These are phyloP conservation scores for Kodamaea fungicola DNA, from an alignment of 1,139 yeast species.

Conservation along the genomic window DNA sequence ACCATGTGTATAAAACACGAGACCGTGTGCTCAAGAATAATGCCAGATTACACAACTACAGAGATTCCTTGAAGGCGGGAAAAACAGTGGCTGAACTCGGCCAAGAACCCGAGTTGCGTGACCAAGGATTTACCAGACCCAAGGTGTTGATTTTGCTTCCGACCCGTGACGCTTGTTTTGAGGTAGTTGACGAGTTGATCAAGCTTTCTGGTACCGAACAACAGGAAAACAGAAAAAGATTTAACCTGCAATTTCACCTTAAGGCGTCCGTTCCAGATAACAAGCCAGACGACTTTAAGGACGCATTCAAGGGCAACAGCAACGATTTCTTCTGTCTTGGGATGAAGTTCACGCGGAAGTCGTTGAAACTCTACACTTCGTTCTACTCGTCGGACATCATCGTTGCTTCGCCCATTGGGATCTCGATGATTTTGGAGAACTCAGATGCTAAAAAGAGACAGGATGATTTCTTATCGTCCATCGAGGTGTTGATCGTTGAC, in stretches of 20 bases:
- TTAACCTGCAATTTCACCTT: constrained; percentile 64
- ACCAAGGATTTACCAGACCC: constrained; percentile 95
- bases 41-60: constrained; percentile 46
- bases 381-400: constrained; percentile 84
- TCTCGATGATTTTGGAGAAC: constrained; percentile 72
- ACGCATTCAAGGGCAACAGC: constrained; percentile 81
- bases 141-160: constrained; percentile 82
- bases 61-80: constrained; percentile 44
- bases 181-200: constrained; percentile 62
- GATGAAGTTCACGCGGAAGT: constrained; percentile 81
- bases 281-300: constrained; percentile 82
- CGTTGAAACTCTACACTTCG: constrained; percentile 78
- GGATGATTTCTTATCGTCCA: constrained; percentile 79
- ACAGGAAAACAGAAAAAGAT: constrained; percentile 77
- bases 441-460: constrained; percentile 58
- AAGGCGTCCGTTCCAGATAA: constrained; percentile 50
- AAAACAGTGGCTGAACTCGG: constrained; percentile 26
- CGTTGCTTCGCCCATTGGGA: constrained; percentile 89
- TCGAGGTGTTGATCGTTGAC: constrained; percentile 77
- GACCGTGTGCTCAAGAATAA: constrained; percentile 78
- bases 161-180: constrained; percentile 75
- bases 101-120: constrained; percentile 63
- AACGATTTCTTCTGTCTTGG: constrained; percentile 92
- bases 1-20: constrained; percentile 83
- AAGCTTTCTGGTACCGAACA: constrained; percentile 66